These are phyloP conservation scores for Chlorella ohadii DNA, from an alignment of 139 green algal genomes.

Conservation along the genomic window DNA sequence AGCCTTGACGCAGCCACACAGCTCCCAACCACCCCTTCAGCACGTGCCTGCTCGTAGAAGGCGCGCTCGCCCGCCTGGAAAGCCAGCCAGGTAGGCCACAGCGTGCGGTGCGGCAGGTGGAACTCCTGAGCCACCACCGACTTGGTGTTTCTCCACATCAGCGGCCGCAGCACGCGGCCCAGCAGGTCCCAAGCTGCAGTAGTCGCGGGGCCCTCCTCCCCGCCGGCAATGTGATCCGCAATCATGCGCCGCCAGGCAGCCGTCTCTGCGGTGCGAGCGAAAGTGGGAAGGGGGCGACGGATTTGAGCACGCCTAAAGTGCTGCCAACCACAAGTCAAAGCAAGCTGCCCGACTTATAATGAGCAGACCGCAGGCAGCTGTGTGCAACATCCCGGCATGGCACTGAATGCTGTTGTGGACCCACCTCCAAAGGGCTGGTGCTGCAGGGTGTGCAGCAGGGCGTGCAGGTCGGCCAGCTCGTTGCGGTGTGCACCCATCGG, in stretches of 20 bases:
- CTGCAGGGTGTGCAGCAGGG: slow-evolving; percentile 61
- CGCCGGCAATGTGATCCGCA: neutral
- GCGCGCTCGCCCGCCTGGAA: slow-evolving; percentile 44
- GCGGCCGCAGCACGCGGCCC: slow-evolving; percentile 57
- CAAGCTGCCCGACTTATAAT: too few relatives aligned
- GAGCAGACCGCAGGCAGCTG: too few relatives aligned
- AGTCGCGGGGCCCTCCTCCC: neutral
- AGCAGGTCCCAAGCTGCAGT: slow-evolving; percentile 47
- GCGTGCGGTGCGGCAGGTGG: slow-evolving; percentile 62
- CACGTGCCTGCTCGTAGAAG: slow-evolving; percentile 34
- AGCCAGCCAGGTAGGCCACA: slow-evolving; percentile 33
- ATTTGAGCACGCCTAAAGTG: too few relatives aligned
- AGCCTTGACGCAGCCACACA: too few relatives aligned
- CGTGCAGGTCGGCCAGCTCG: slow-evolving; percentile 65
- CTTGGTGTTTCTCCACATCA: slow-evolving; percentile 87
- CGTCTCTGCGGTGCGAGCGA: slow-evolving; percentile 1
- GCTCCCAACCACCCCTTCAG: too few relatives aligned
- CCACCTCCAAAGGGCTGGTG: slow-evolving; percentile 56
- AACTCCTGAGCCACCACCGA: slow-evolving; percentile 52
- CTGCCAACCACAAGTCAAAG: too few relatives aligned
- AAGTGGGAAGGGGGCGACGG: too few relatives aligned
- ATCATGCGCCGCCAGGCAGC: slow-evolving; percentile 46
- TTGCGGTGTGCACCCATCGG: slow-evolving; percentile 25
- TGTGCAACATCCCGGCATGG: too few relatives aligned
- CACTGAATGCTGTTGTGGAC: neutral